phyloP scores from a whole-genome alignment of 306 rosid genomes.

The Rosa rugosa region DNA sequence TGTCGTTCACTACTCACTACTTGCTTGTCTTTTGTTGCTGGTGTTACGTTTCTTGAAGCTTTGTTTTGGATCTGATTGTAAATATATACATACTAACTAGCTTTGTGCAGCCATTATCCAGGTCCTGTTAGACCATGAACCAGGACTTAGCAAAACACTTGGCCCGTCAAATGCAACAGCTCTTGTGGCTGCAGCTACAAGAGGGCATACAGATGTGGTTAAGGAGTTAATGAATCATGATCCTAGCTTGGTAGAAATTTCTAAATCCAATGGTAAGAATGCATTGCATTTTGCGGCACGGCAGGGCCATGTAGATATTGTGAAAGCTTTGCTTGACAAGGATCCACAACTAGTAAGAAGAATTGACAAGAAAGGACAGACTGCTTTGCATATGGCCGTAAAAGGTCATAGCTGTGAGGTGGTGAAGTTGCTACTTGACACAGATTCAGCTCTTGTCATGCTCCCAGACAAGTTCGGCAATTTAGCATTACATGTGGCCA shows the following conservation, averaged over 20 bases:
- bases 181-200: slow-evolving; percentile 73
- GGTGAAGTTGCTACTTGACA: slow-evolving; percentile 60
- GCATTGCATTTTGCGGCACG: slow-evolving; percentile 85
- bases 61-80: not conserved
- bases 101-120: slow-evolving; percentile 49
- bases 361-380: slow-evolving; percentile 86
- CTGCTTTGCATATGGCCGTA: slow-evolving; percentile 88
- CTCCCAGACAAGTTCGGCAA: slow-evolving; percentile 84
- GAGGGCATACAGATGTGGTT: slow-evolving; percentile 69
- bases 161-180: slow-evolving; percentile 86
- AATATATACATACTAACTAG: slow-evolving; percentile 6
- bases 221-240: slow-evolving; percentile 47
- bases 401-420: slow-evolving; percentile 75
- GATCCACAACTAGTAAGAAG: slow-evolving; percentile 77
- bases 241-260: slow-evolving; percentile 58
- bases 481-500: slow-evolving; percentile 83
- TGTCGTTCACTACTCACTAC: not conserved
- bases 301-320: slow-evolving; percentile 73
- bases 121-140: slow-evolving; percentile 67
- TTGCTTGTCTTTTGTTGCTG: not conserved
- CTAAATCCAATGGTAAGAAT: slow-evolving; percentile 80
- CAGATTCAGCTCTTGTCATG: slow-evolving; percentile 68
- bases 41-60: not conserved
- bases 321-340: slow-evolving; percentile 46
- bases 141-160: slow-evolving; percentile 62